Evolutionary conservation across 306 rosid species (phyloP).

Genomic region (Prunus kanzakura): DNA sequence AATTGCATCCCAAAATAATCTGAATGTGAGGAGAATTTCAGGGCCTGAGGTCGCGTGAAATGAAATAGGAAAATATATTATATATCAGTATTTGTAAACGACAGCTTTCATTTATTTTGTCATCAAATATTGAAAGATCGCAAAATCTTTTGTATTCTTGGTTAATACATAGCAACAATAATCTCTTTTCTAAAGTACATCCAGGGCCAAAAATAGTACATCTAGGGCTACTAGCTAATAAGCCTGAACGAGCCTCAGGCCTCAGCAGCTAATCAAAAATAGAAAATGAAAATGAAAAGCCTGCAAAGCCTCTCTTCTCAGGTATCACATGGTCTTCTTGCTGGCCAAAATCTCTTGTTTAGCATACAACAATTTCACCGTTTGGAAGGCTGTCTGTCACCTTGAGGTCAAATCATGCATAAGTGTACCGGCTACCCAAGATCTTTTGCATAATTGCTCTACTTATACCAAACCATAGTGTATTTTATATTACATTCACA

Average conservation of each 20-base stretch:
- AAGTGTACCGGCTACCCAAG: neutral
- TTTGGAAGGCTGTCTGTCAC: neutral
- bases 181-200: neutral
- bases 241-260: neutral
- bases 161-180: neutral
- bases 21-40: too few relatives aligned
- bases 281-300: neutral
- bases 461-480: neutral
- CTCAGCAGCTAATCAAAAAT: neutral
- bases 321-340: constrained; percentile 1
- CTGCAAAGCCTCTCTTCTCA: neutral
- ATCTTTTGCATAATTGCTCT: neutral
- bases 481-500: constrained; percentile 34
- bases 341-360: neutral
- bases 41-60: too few relatives aligned
- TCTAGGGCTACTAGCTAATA: neutral
- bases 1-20: too few relatives aligned
- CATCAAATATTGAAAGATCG: neutral
- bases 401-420: neutral
- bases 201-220: neutral
- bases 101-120: neutral
- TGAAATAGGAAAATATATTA: too few relatives aligned
- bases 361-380: neutral
- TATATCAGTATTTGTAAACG: too few relatives aligned
- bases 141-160: neutral